A percentile compares a stretch with the other conserved stretches of the same genome.
These are phyloP conservation scores for Lepiota brunneoincarnata DNA, from an alignment of 768 basidiomycete species.

Conservation along the genomic window DNA sequence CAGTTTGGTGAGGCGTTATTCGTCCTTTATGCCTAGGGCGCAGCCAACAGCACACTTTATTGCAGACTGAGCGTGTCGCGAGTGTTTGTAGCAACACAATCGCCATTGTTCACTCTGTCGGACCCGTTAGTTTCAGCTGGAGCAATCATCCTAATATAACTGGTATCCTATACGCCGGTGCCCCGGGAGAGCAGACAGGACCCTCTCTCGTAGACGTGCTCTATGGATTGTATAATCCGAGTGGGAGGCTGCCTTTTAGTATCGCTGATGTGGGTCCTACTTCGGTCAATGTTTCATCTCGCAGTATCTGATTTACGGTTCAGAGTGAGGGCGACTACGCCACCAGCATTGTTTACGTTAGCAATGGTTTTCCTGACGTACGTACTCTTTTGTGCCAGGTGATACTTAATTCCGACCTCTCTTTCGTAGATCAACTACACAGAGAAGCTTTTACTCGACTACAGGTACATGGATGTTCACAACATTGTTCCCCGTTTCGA, in stretches of 20 bases:
- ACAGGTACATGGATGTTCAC: slow-evolving; percentile 59
- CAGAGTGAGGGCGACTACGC: slow-evolving; percentile 39
- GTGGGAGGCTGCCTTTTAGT: slow-evolving; percentile 68
- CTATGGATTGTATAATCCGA: slow-evolving; percentile 75
- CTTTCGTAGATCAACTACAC: slow-evolving; percentile 55
- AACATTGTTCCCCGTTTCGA: slow-evolving; percentile 53
- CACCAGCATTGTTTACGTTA: slow-evolving; percentile 41
- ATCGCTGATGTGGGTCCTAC: slow-evolving; percentile 55
- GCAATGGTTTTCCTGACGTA: slow-evolving; percentile 37
- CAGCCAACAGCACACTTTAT: slow-evolving; percentile 27
- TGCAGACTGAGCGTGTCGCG: slow-evolving; percentile 53
- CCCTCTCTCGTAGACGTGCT: slow-evolving; percentile 76
- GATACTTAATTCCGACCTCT: background rate
- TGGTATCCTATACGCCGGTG: slow-evolving; percentile 55
- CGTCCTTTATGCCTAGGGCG: background rate
- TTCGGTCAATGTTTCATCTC: background rate
- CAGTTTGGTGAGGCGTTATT: slow-evolving; percentile 33
- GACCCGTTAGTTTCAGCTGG: slow-evolving; percentile 74
- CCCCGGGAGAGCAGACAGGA: slow-evolving; percentile 73
- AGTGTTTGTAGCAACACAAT: slow-evolving; percentile 72
- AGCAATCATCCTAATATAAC: slow-evolving; percentile 73
- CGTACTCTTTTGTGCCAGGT: slow-evolving; percentile 11
- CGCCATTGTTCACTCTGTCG: slow-evolving; percentile 78
- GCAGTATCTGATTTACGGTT: background rate
- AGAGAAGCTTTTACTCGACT: slow-evolving; percentile 66